Base-by-base conservation (phyloP, 129 eudicot species). In the Centaurea solstitialis region DNA sequence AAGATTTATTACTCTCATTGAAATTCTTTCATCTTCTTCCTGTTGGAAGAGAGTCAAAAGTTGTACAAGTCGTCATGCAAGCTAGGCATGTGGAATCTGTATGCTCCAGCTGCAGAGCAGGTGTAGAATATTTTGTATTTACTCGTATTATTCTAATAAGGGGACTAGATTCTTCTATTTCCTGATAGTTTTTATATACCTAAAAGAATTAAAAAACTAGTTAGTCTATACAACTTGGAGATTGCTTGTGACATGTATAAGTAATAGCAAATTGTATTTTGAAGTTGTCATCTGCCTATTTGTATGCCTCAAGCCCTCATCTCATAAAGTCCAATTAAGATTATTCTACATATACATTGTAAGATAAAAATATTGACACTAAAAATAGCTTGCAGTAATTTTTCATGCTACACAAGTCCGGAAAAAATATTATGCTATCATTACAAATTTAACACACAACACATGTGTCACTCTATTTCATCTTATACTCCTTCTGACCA, bases 31-130 rank as follows among this genome's bases (percentile, higher is more conserved):
- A 43, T 13, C 76, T 43, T 73, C 76, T 73, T 73, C 64, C 20
- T 10, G 7, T 41, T 43, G 38, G 21, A 73, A 72, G 24, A 73
- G 76, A 37, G 65, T 41, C 76, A 73, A 45, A 43, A 73, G 64
- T 73, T 45, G 3, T 53, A 53, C 62, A 53, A 53, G 62, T 53
- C 20, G 18, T 6, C 62, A 53, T 47, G 59, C 59, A 47, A 47
- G n/a, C 59, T 47, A 17, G 59, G 17, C 17, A 47, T 12, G 59
- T 13, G 59, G 59, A 47, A 47, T 47, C 18, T 12, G 59, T 47
- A 47, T 13, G 59, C 59, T 47, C 59, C 57, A 45, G 4, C n/a
- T 17, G 12, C 17, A 45, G 59, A 47, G 59, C 59, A 0, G 59
- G 59, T 47, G 59, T 47, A 47, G 59, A 47, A 12, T 47, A 47